Evolutionary conservation across 2,329 filamentous ascomycete genomes (phyloP).

Genomic region (Penicillium nordicum): DNA sequence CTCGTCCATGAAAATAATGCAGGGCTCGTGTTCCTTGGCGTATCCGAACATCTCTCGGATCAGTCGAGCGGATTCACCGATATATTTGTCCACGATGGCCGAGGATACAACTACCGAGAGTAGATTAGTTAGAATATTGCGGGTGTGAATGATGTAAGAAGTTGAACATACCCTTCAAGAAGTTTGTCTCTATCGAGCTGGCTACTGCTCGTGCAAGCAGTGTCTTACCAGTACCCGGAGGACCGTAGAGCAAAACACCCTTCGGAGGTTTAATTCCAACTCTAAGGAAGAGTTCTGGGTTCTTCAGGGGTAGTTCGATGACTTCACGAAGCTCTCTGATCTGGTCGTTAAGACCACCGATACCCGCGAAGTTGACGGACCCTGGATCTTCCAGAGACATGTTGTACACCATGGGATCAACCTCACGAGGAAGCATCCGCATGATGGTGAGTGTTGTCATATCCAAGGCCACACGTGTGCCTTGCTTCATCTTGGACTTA

Average conservation of each 20-base stretch:
- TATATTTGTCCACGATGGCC: constrained; percentile 99
- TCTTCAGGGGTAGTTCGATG: constrained; percentile 96
- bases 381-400: constrained; percentile 99
- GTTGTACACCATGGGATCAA: constrained; percentile 98
- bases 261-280: constrained; percentile 99
- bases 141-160: neutral
- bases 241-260: constrained; percentile 92
- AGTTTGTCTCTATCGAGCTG: constrained; percentile 95
- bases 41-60: constrained; percentile 99
- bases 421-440: constrained; percentile 98
- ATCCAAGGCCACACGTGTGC: constrained; percentile 92
- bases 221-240: constrained; percentile 95
- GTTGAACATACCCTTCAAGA: constrained; percentile 75
- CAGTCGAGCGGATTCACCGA: constrained; percentile 92
- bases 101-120: constrained; percentile 77
- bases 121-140: constrained; percentile 5
- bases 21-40: constrained; percentile 97
- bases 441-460: constrained; percentile 99
- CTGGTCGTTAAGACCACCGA: constrained; percentile 96
- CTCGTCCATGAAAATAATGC: constrained; percentile 99
- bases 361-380: constrained; percentile 95
- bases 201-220: constrained; percentile 90
- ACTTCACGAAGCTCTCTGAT: constrained; percentile 96
- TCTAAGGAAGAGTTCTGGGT: constrained; percentile 92
- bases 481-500: constrained; percentile 95